Evolutionary conservation across 2,329 filamentous ascomycete genomes (phyloP), one percentile per base, ranked within the genome.

Genomic region (Monilinia aucupariae): DNA sequence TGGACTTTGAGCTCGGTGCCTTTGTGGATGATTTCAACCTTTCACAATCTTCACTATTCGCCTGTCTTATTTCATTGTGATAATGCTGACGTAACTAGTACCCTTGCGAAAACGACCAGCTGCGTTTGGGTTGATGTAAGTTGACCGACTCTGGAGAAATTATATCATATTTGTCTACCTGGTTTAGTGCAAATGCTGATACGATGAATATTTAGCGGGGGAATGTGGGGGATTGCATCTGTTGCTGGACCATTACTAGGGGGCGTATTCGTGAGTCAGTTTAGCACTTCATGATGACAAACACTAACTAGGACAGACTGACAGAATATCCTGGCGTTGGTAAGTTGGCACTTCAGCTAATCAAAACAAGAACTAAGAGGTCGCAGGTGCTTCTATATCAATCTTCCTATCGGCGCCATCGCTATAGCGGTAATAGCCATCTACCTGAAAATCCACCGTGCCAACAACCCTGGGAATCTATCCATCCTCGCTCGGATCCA

Each of bases 381-480:
- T 25, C 4, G 22, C 15, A 48, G 45, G 45, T 71, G 70, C 43
- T 71, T 71, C 43, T 71, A 69, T 51, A 67, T 71, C 60, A 70
- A 67, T 69, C 59, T 69, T 60, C 64, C 69, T 27, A 70, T 78
- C 50, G 72, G 76, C 49, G 75, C 74, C 52, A 68, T 77, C 32
- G 73, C 77, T 2, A 70, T 80, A 4, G 61, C 71, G 2, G 64
- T 78, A 32, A 66, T 76, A 22, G 68, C 79, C 17, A 72, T 78
- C 13, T 52, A 77, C 52, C 73, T 82, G 4, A 73, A 79, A 48
- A 78, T 79, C 17, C 69, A 78, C 45, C 73, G 73, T 41, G 73
- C 75, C 12, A 68, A 69, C 47, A 69, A 69, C 52, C 66, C 68
- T 4, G 63, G 69, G 6, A 67, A 68, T 12, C 68, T 71, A 8